Base-by-base conservation (phyloP, 2,329 filamentous ascomycete genomes). In the Xylariaceae sp. region DNA sequence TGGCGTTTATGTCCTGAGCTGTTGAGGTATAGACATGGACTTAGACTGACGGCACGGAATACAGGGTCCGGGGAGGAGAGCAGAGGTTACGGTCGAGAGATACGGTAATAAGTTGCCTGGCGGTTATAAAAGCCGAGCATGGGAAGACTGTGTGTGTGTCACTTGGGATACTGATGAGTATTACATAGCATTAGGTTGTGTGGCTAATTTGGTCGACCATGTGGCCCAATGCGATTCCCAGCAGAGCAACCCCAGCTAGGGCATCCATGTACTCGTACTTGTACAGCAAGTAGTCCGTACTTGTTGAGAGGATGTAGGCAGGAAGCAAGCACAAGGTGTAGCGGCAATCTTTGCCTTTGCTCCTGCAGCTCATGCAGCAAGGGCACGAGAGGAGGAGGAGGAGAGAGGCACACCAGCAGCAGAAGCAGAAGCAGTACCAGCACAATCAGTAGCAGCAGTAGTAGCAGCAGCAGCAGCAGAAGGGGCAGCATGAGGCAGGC, bases 301-400 rank as follows among this genome's bases (percentile, higher is more conserved):
- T 55, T 59, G 37, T 59, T 55, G 50, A 53, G 61, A 68, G 63
- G 59, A 63, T 66, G 66, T 62, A 61, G 23, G 23, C 23, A 30
- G 58, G 61, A 62, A 62, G 61, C 49, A 64, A 48, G 47, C 47
- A 49, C 59, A 68, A 67, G 65, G 68, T 68, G 69, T 68, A 70
- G 67, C 69, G 70, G 68, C 64, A 70, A 71, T 71, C 67, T 68
- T 71, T 71, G 53, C 69, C 69, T 63, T 70, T 71, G 67, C 61
- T 68, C 62, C 61, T 58, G 62, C 62, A 67, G 62, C 54, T 5
- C 66, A 69, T 70, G 66, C 69, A 68, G 64, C 63, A 67, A 67
- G 66, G 64, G 64, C 67, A 70, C 68, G 55, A 60, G 67, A 67
- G 63, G 68, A 64, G 58, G 63, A 67, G 66, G 64, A 70, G 65